Evolutionary conservation across 1,284 basidiomycete species (phyloP), one percentile per base, ranked within the genome.

Genomic region (Xerocomus nothofagi): DNA sequence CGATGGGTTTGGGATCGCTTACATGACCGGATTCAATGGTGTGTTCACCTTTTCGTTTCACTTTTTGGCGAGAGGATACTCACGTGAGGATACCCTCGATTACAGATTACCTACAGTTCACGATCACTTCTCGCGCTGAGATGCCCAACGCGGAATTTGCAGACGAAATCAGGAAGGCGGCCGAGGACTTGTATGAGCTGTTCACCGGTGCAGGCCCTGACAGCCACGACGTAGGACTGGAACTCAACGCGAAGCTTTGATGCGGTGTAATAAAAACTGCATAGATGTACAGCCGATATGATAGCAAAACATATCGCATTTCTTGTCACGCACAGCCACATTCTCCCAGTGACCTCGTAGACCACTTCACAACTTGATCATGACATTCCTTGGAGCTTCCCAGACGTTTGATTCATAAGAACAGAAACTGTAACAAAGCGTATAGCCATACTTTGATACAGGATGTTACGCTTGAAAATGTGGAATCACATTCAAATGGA

Each of bases 1-100:
- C 2, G 80, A 90, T 55, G 89, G 89, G 5, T 90, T 89, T 61
- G 88, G 88, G 29, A 80, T 88, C 29, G 82, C 86, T 23, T 89
- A 90, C 59, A 80, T 87, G 81, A 86, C 86, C 17, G 85, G 86
- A 34, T 85, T 80, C 60, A 81, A 88, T 60, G 82, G 79, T 78
- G 41, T 34, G 77, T 63, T 18, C 29, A 8, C 31, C 2, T 20
- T 11, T 3, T 31, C 15, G 3, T 33, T 17, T 33, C 29, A 8
- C 9, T 15, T 31, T 31, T 36, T 6, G 10, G 43, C 17, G 14
- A 21, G 17, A 39, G 31, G 27, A 15, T 37, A 11, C 33, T 56
- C 18, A 53, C 32, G 7, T 6, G 23, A 24, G 30, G 31, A 30
- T 32, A 23, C 38, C 26, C 51, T 38, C 30, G 24, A 48, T 32